These are phyloP conservation scores for Baeospora myosura DNA, from an alignment of 1,284 basidiomycete genomes.

Conservation along the genomic window DNA sequence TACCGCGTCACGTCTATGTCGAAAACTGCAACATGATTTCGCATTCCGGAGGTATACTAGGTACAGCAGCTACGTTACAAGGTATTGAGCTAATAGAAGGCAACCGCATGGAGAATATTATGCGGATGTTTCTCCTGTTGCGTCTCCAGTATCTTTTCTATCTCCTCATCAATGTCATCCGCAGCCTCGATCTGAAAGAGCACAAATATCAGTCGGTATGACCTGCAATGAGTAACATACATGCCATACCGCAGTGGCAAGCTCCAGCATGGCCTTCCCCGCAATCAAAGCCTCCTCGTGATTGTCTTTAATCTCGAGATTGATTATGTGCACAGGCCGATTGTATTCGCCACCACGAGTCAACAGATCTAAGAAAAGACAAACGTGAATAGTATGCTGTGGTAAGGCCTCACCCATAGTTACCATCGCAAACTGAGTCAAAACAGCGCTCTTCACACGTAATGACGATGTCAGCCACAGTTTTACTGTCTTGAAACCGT, in stretches of 20 bases:
- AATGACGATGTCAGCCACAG: conserved; percentile 90
- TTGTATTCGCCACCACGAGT: conserved; percentile 87
- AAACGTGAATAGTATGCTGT: conserved; percentile 11
- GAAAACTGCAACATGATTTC: too few species aligned
- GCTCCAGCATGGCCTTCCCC: conserved; percentile 89
- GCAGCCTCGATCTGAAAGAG: conserved; percentile 72
- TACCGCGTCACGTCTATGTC: too few species aligned
- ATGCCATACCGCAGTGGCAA: conserved; percentile 76
- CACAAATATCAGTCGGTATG: conserved; percentile 9
- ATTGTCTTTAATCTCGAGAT: conserved; percentile 98
- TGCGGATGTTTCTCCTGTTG: conserved; percentile 92
- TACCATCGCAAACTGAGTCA: conserved; percentile 97
- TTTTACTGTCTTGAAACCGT: conserved; percentile 89
- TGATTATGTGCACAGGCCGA: conserved; percentile 92
- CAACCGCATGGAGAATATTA: conserved; percentile 84
- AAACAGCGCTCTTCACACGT: conserved; percentile 99
- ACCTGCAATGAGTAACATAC: background rate
- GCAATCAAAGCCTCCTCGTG: conserved; percentile 97
- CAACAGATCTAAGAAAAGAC: conserved; percentile 64
- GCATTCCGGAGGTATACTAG: too few species aligned
- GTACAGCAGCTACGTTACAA: too few species aligned
- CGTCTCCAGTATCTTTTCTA: conserved; percentile 74
- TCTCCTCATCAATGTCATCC: conserved; percentile 86
- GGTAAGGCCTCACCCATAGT: conserved; percentile 19
- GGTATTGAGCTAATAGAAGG: too few species aligned